Percentiles rank a stretch among this genome's conserved stretches.
phyloP scores from a whole-genome alignment of 257 asterid genomes.

The Marsdenia floribunda region DNA sequence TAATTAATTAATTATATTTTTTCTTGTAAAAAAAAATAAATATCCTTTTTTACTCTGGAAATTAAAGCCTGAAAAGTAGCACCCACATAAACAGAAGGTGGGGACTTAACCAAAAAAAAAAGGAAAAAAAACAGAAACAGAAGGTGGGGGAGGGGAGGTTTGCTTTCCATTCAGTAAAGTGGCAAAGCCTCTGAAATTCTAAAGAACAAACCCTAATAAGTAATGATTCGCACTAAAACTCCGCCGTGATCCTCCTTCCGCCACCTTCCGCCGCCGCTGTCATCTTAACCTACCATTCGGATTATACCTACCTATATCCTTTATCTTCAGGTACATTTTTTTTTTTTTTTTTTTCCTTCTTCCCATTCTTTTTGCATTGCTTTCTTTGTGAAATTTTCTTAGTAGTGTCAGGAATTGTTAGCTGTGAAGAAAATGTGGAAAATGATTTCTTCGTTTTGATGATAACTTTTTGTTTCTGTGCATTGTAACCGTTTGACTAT shows the following conservation, averaged over 20 bases:
- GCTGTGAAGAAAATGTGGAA: not conserved
- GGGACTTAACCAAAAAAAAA: too few species aligned
- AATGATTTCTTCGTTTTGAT: not conserved
- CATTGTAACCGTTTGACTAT: not conserved
- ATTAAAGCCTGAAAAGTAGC: not conserved
- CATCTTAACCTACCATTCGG: not conserved
- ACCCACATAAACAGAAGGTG: not conserved
- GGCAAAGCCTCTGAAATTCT: not conserved
- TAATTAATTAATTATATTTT: too few species aligned
- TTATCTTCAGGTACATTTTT: not conserved
- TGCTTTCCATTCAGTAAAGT: not conserved
- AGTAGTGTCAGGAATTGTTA: not conserved
- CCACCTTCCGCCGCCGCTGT: not conserved
- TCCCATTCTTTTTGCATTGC: not conserved
- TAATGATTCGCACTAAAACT: not conserved
- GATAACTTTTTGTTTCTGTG: not conserved
- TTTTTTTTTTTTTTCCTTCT: not conserved
- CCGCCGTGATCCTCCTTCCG: not conserved
- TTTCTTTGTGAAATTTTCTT: not conserved
- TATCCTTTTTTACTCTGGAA: not conserved
- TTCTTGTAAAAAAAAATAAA: too few species aligned
- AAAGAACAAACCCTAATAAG: not conserved
- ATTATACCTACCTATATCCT: not conserved
- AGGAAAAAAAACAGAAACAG: too few species aligned
- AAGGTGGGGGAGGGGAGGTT: not conserved